Evolutionary conservation across 139 green algal genomes (phyloP).

Genomic region (Picochlorum sp.): DNA sequence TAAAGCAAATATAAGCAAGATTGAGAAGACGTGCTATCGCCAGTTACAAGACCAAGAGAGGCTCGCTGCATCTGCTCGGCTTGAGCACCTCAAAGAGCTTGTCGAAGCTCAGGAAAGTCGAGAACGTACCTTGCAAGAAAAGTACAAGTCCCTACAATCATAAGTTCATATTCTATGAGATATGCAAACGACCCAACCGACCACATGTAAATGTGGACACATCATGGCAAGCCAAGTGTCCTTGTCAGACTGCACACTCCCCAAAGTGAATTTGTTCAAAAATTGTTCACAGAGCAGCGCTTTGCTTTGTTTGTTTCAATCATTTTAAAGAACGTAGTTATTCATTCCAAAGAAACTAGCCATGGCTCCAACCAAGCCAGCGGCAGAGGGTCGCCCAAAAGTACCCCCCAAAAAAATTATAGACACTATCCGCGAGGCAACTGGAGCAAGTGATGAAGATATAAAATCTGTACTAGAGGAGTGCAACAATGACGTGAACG

Average conservation of each 20-base stretch:
- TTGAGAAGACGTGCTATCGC: slow-evolving; percentile 44
- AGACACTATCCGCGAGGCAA: slow-evolving; percentile 42
- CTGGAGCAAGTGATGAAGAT: slow-evolving; percentile 39
- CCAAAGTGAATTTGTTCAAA: too few relatives aligned
- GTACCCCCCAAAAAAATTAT: slow-evolving; percentile 23
- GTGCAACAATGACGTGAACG: slow-evolving; percentile 47
- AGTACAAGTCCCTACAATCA: slow-evolving; percentile 14
- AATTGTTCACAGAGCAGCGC: too few relatives aligned
- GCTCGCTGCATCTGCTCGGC: slow-evolving; percentile 39
- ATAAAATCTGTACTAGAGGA: slow-evolving; percentile 36
- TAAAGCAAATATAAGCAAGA: slow-evolving; percentile 1
- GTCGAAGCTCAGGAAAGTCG: slow-evolving; percentile 39
- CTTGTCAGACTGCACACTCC: too few relatives aligned
- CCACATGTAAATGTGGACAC: too few relatives aligned
- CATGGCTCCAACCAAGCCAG: slow-evolving; percentile 11
- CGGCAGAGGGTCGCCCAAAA: slow-evolving; percentile 4
- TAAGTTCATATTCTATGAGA: too few relatives aligned
- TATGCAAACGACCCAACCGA: too few relatives aligned
- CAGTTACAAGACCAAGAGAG: slow-evolving; percentile 58
- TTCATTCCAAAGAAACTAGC: neutral
- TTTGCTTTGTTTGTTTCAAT: too few relatives aligned
- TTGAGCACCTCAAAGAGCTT: slow-evolving; percentile 39
- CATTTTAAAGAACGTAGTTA: too few relatives aligned
- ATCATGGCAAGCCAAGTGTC: too few relatives aligned
- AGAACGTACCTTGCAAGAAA: slow-evolving; percentile 60